phyloP scores from a whole-genome alignment of 2,329 filamentous ascomycete genomes.

The Dactylellina drechsleri region DNA sequence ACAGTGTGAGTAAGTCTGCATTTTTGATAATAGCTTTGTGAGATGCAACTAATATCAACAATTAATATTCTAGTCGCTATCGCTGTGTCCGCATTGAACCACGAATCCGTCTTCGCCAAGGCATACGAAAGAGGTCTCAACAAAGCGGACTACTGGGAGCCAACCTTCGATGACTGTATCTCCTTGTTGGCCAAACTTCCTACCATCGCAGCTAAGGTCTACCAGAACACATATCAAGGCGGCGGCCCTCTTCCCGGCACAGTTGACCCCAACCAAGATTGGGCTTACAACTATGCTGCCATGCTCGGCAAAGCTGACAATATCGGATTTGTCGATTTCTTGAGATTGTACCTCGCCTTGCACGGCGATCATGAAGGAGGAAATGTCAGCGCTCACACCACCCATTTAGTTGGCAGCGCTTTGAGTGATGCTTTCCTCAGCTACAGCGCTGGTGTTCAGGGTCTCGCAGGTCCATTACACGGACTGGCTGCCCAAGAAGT shows the following conservation, averaged over 20 bases:
- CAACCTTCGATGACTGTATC: conserved; percentile 94
- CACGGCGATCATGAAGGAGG: conserved; percentile 98
- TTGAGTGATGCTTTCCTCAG: conserved; percentile 94
- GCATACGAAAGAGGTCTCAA: conserved; percentile 88
- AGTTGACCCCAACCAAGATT: conserved; percentile 87
- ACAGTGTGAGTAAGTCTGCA: conserved; percentile 67
- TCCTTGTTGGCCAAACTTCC: conserved; percentile 94
- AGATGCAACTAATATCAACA: background rate
- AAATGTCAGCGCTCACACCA: conserved; percentile 95
- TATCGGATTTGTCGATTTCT: conserved; percentile 92
- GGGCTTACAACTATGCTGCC: conserved; percentile 98
- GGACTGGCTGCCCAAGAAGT: conserved; percentile 96
- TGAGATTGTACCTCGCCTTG: conserved; percentile 92
- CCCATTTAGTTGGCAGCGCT: conserved; percentile 92
- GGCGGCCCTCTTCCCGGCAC: conserved; percentile 79
- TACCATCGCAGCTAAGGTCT: conserved; percentile 95
- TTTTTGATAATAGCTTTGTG: background rate
- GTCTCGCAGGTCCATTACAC: conserved; percentile 91
- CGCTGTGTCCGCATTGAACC: conserved; percentile 93
- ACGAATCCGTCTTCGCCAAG: conserved; percentile 92
- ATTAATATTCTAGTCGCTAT: conserved; percentile 71
- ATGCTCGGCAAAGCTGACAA: conserved; percentile 93
- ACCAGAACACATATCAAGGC: conserved; percentile 84
- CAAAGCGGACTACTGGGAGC: conserved; percentile 99
- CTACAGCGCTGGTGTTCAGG: conserved; percentile 94